Base-by-base conservation (phyloP, 768 basidiomycete species). In the Leccinum disarticulatum region DNA sequence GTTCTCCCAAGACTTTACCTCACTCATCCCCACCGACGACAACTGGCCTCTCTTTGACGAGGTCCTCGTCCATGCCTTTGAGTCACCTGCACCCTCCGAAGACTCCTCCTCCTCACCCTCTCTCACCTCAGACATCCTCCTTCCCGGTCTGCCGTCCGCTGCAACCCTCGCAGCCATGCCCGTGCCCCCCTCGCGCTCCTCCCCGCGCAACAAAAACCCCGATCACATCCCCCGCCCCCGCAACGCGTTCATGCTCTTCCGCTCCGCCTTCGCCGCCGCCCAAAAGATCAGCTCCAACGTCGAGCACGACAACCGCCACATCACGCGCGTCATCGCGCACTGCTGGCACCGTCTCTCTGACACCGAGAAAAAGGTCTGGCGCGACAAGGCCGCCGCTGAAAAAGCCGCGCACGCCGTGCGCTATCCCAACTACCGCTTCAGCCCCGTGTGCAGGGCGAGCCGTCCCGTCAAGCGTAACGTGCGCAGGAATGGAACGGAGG, bases 351-450 rank as follows among this genome's bases (percentile, higher is more conserved):
- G 74, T 46, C 74, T 87, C 59, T 70, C 83, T 1, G 80, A 81
- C 22, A 62, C 71, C 1, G 81, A 84, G 54, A 85, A 83, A 66
- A 71, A 75, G 50, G 62, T 76, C n/a, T 87, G 80, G 80, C 76
- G 77, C 30, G 69, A 73, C 60, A 80, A 76, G 68, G 84, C 86
- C 3, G 77, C 80, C 22, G 68, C 76, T 13, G 85, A 83, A 66
- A 85, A 86, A 65, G 58, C 72, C 3, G 77, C 79, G 36, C 86
- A 87, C 61, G 68, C 70, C 1, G 62, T 70, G 19, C 77, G 74
- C 54, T 79, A 86, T 62, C 85, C 86, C 14, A 74, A 77, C 61
- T 87, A 87, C 64, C 79, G 80, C 11, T 87, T 83, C 73, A 72
- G 74, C 25, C 85, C 85, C 6, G 70, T 71, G 33, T 65, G 70